Base-by-base conservation (phyloP, 768 basidiomycete species). In the Tephrocybe sp. region DNA sequence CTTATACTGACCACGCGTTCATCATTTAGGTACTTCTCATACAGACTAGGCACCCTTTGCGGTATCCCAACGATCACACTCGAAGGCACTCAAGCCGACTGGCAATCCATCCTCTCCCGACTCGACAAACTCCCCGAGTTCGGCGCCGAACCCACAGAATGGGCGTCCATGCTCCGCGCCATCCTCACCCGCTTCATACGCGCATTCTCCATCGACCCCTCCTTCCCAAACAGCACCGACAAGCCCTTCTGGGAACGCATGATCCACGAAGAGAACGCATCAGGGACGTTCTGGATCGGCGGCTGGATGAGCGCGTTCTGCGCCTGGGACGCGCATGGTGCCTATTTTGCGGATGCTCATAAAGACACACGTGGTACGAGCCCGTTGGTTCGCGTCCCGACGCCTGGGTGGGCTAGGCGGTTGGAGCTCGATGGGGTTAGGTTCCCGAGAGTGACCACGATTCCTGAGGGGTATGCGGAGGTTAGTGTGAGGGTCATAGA, bases 1-100 rank as follows among this genome's bases (percentile, higher is more conserved):
- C n/a, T n/a, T n/a, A n/a, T n/a, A 12, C 7, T 36, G 15, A 36
- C 34, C 7, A 36, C 15, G 8, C 28, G 6, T 14, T 36, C 6
- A 15, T 15, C 34, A 36, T n/a, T 4, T 25, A 51, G 50, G 11
- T 54, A 65, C 36, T 61, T 61, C 51, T 26, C 21, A 5, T 60
- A 56, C 54, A 33, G 24, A 21, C 43, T 60, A 10, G n/a, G 9
- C 18, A 11, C 58, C 11, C 2, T 28, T 3, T 65, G 63, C 32
- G 63, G 61, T 3, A 61, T 62, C 18, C 63, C 63, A 2, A 53
- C 45, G 7, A 51, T 65, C 21, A 62, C 63, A 0, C 53, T 62
- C 7, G 54, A 59, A 42, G 63, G 63, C 15, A 51, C 53, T 8
- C 57, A 58, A 36, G 39, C 38, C 34, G 61, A 64, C 56, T 64